These are phyloP conservation scores for Heterobasidion parviporum DNA, from an alignment of 1,284 basidiomycete species.

Conservation along the genomic window DNA sequence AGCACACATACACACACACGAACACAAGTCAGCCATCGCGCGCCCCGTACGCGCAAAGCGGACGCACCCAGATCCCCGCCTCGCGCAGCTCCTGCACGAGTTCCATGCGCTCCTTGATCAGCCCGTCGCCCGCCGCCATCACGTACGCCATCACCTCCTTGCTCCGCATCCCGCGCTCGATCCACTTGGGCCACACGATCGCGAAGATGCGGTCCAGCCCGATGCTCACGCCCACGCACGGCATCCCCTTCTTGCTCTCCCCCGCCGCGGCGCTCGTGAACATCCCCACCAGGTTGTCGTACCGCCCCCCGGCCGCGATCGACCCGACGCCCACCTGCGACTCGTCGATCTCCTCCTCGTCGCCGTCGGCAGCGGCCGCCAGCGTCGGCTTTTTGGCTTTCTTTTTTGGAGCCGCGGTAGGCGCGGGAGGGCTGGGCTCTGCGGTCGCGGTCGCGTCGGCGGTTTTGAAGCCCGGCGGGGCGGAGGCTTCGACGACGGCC, in stretches of 20 bases:
- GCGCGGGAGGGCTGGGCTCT: conserved; percentile 17
- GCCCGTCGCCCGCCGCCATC: conserved; percentile 86
- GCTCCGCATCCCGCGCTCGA: conserved; percentile 66
- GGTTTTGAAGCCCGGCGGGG: conserved; percentile 72
- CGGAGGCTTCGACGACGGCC: conserved; percentile 88
- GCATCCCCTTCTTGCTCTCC: conserved; percentile 69
- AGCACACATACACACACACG: not conserved
- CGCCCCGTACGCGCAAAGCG: not conserved
- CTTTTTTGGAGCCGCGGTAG: conserved; percentile 33
- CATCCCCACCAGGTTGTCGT: conserved; percentile 95
- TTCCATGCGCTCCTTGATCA: conserved; percentile 81
- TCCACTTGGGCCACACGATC: conserved; percentile 83
- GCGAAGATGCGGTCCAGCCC: conserved; percentile 97
- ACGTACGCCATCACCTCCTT: conserved; percentile 96
- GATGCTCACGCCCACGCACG: conserved; percentile 91
- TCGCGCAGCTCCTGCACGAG: conserved; percentile 81
- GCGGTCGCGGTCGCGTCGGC: conserved; percentile 37
- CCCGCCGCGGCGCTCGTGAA: conserved; percentile 78
- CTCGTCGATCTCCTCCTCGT: conserved; percentile 90
- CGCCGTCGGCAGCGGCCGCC: conserved; percentile 57
- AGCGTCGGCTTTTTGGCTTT: conserved; percentile 48
- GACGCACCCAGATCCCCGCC: conserved; percentile 78
- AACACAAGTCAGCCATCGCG: no score
- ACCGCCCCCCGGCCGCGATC: conserved; percentile 94
- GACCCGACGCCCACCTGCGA: conserved; percentile 92